Base-by-base conservation (phyloP, 176 grass and related monocot species). In the Oryza brachyantha region DNA sequence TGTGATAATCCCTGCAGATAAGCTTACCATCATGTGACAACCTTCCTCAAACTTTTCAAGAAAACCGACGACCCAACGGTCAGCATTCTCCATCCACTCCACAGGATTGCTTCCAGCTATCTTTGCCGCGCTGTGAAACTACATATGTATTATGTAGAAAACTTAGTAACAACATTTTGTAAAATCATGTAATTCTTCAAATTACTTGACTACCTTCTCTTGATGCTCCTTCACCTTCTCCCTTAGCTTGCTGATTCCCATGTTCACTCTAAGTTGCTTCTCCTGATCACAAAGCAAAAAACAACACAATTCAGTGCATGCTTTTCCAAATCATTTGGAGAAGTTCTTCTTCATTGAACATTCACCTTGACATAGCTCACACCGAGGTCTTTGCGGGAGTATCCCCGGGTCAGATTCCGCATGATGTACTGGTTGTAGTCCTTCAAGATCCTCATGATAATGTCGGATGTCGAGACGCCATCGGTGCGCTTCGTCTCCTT, bases 401-500 rank as follows among this genome's bases (percentile, higher is more conserved):
- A 97, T 19, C 87, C 94, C 7, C 89, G 62, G 27, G 89, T 93
- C 48, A 94, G 73, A 68, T 97, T 97, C 46, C 91, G 91, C 86
- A 88, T 94, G 25, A 94, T 93, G 74, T 97, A 92, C 74, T 94
- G 81, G 74, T 97, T 97, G 64, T 97, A 94, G 73, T 92, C 91
- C 86, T 97, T 97, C 31, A 97, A 55, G 68, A 97, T 97, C 84
- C 94, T 87, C 91, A 92, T 97, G 86, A 97, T 94, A 24, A 97
- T 89, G 72, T 97, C 94, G 9, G 91, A 93, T 9, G 94, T 97
- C 10, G 86, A 97, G 80, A 97, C 85, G 38, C 94, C 94, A 16
- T 91, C 91, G 3, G 94, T 97, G 38, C 86, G 86, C 37, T 93
- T 93, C 7, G 91, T 97, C 81, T 93, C 91, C 82, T 93, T 97